Evolutionary conservation across 2,329 filamentous ascomycete genomes (phyloP).

Genomic region (Graphilbum fragrans): DNA sequence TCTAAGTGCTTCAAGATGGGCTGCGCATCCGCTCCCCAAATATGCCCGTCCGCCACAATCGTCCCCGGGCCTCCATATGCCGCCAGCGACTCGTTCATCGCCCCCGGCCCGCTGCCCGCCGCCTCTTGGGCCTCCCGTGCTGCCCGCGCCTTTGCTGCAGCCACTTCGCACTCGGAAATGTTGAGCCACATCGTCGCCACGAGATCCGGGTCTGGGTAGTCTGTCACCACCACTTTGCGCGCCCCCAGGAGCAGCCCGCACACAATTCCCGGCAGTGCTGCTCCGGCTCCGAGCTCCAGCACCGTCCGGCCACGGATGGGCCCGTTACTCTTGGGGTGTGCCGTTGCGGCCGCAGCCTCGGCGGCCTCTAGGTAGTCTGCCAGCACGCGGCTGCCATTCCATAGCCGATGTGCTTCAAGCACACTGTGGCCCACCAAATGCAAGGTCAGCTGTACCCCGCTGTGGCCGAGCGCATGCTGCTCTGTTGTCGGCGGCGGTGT

Average conservation of each 20-base stretch:
- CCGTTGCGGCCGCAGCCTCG: slow-evolving; percentile 10
- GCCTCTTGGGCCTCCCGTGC: neutral
- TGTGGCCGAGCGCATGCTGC: slow-evolving; percentile 49
- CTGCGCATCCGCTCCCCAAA: slow-evolving; percentile 63
- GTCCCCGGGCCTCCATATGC: slow-evolving; percentile 1
- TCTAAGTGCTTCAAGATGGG: slow-evolving; percentile 45
- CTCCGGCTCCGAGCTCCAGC: slow-evolving; percentile 80
- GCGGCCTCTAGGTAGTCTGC: slow-evolving; percentile 62
- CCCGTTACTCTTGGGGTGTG: slow-evolving; percentile 19
- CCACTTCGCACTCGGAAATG: slow-evolving; percentile 39
- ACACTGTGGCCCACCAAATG: slow-evolving; percentile 65
- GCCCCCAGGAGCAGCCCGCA: slow-evolving; percentile 61
- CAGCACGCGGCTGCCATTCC: slow-evolving; percentile 77
- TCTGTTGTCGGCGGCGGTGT: slow-evolving; percentile 65
- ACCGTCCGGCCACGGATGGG: slow-evolving; percentile 57
- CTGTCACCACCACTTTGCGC: slow-evolving; percentile 62
- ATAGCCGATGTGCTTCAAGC: slow-evolving; percentile 79
- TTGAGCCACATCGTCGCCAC: slow-evolving; percentile 70
- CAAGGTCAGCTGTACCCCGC: slow-evolving; percentile 46
- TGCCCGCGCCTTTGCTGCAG: neutral
- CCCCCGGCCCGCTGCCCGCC: slow-evolving; percentile 21
- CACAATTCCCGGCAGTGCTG: slow-evolving; percentile 71
- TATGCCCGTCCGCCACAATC: slow-evolving; percentile 54
- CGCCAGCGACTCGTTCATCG: slow-evolving; percentile 6
- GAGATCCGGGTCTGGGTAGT: slow-evolving; percentile 80